A percentile compares a stretch with the other conserved stretches of the same genome.
phyloP scores from a whole-genome alignment of 371 early-diverging fungal genomes.

The Choanephora cucurbitarum region DNA sequence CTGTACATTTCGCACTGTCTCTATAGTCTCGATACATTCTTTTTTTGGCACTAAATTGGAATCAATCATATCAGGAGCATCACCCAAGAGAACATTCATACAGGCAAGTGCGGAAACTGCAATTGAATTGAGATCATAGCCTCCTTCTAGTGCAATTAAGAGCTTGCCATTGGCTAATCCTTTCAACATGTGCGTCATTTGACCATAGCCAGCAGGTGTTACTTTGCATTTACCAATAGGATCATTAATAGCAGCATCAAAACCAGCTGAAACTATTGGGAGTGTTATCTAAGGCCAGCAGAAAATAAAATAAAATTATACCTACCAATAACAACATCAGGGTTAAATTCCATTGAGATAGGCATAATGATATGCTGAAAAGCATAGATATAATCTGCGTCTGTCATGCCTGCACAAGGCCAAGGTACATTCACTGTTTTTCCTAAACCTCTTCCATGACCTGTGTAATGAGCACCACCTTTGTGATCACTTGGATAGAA shows the following conservation, averaged over 20 bases:
- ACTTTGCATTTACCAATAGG: slow-evolving; percentile 84
- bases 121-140: slow-evolving; percentile 79
- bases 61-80: slow-evolving; percentile 46
- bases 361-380: slow-evolving; percentile 83
- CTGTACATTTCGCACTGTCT: slow-evolving; percentile 51
- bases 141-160: slow-evolving; percentile 82
- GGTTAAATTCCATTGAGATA: slow-evolving; percentile 78
- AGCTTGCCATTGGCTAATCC: slow-evolving; percentile 71
- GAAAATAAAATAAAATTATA: not conserved
- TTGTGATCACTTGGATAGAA: slow-evolving; percentile 77
- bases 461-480: slow-evolving; percentile 58
- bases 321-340: slow-evolving; percentile 79
- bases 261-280: slow-evolving; percentile 80
- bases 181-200: slow-evolving; percentile 83
- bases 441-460: slow-evolving; percentile 66
- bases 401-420: slow-evolving; percentile 75
- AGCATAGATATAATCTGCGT: slow-evolving; percentile 86
- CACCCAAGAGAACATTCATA: slow-evolving; percentile 70
- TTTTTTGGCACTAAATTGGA: slow-evolving; percentile 35
- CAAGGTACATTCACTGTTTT: slow-evolving; percentile 91
- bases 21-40: slow-evolving; percentile 50
- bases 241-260: slow-evolving; percentile 89
- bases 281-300: not conserved
- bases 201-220: slow-evolving; percentile 81
- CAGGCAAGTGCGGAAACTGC: slow-evolving; percentile 78